These are phyloP conservation scores for Lyophyllum atratum DNA, from an alignment of 768 basidiomycete species.

Conservation along the genomic window DNA sequence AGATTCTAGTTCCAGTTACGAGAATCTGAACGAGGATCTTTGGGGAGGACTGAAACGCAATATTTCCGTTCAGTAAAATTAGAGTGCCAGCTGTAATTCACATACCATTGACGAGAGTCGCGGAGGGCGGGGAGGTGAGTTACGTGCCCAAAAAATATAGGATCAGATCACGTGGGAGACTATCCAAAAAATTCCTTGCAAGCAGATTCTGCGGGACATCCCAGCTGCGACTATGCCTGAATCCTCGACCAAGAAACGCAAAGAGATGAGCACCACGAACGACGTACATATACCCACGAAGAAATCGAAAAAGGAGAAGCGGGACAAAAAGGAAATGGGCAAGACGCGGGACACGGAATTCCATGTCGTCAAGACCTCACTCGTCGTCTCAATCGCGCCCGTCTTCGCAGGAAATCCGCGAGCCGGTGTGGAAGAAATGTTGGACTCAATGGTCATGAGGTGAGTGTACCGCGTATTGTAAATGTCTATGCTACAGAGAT, in stretches of 20 bases:
- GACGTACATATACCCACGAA: constrained; percentile 29
- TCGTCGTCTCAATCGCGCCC: constrained; percentile 78
- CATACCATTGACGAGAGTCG: constrained; percentile 16
- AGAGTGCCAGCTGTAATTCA: not conserved
- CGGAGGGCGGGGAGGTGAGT: not conserved
- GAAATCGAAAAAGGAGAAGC: constrained; percentile 40
- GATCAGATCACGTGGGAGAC: constrained; percentile 12
- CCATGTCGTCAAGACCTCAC: constrained; percentile 58
- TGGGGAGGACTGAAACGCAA: constrained; percentile 67
- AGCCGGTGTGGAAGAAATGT: constrained; percentile 81
- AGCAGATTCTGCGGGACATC: not conserved
- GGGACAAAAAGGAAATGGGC: constrained; percentile 35
- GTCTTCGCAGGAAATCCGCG: constrained; percentile 75
- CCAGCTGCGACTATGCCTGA: constrained; percentile 23
- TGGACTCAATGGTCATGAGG: constrained; percentile 97
- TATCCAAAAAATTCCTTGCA: constrained; percentile 12
- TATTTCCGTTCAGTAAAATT: not conserved
- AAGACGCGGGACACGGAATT: constrained; percentile 55
- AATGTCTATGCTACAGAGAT: not conserved
- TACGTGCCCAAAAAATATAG: not conserved
- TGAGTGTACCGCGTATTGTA: constrained; percentile 33
- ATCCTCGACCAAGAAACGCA: constrained; percentile 49
- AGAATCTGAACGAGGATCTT: constrained; percentile 79
- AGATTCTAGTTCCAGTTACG: constrained; percentile 72
- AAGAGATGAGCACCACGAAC: constrained; percentile 31